Percentiles rank a stretch among this genome's conserved stretches.
Conservation (phyloP, 352 stramenopile species). For the Aphanomyces euteiches region DNA sequence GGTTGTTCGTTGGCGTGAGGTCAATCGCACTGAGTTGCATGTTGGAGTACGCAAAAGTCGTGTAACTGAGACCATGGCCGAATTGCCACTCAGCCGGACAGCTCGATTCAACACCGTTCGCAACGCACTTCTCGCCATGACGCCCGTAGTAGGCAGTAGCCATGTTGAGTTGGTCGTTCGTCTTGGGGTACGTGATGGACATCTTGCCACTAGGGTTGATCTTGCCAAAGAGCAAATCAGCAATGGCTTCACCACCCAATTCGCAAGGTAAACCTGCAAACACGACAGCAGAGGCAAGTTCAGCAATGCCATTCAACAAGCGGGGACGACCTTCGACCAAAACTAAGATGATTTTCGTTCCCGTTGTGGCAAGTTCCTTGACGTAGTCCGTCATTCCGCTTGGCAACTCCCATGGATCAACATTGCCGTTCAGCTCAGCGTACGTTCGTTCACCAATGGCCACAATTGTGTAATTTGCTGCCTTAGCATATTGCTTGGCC, state of each 20-base stretch:
- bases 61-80: too few relatives aligned
- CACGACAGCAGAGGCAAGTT: slow-evolving; percentile 66
- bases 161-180: too few relatives aligned
- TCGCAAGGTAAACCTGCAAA: slow-evolving; percentile 74
- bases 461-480: slow-evolving; percentile 60
- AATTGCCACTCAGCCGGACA: too few relatives aligned
- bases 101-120: too few relatives aligned
- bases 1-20: too few relatives aligned
- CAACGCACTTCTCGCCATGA: too few relatives aligned
- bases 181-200: too few relatives aligned
- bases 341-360: slow-evolving; percentile 76
- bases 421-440: slow-evolving; percentile 78
- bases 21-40: too few relatives aligned
- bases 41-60: too few relatives aligned
- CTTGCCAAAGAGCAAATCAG: too few relatives aligned
- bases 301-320: slow-evolving; percentile 52
- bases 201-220: too few relatives aligned
- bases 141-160: too few relatives aligned
- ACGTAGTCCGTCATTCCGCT: slow-evolving; percentile 72
- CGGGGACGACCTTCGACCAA: slow-evolving; percentile 72
- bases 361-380: slow-evolving; percentile 49
- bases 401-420: slow-evolving; percentile 63
- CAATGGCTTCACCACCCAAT: slow-evolving; percentile 67
- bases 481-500: slow-evolving; percentile 40
- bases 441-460: slow-evolving; percentile 76